A percentile compares a stretch with the other conserved stretches of the same genome.
Conservation (phyloP, 305 asterid genomes). For the Solanum hybrid region DNA sequence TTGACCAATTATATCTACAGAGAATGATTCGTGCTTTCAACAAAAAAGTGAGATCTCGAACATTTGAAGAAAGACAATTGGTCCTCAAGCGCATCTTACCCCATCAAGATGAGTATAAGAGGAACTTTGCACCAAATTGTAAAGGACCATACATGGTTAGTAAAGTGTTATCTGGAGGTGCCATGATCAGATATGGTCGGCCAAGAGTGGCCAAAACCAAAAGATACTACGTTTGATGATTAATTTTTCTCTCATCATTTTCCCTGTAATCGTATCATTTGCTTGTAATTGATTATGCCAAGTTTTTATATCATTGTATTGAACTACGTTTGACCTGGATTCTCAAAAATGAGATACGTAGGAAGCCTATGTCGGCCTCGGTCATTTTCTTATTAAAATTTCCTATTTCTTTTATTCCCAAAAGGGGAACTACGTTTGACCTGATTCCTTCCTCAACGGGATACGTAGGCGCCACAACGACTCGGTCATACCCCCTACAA, state of each 20-base stretch:
- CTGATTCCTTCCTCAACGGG: background rate
- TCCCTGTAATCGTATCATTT: background rate
- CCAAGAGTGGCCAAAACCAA: background rate
- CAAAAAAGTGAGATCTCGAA: background rate
- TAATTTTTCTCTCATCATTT: background rate
- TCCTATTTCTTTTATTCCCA: background rate
- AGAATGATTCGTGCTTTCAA: background rate
- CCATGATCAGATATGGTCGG: background rate
- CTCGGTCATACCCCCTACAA: background rate
- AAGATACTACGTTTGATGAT: background rate
- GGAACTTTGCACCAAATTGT: background rate
- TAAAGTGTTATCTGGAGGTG: background rate
- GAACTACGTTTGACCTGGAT: background rate
- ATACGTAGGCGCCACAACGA: background rate
- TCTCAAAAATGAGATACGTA: background rate
- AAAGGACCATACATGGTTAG: background rate
- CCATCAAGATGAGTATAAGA: background rate
- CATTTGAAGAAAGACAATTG: background rate
- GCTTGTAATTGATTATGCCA: background rate
- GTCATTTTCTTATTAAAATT: background rate
- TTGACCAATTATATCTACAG: background rate
- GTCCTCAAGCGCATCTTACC: background rate
- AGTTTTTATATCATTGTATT: background rate
- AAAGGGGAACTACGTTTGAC: background rate
- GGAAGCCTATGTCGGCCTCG: background rate